A percentile compares a stretch with the other conserved stretches of the same genome.
Evolutionary conservation across 768 basidiomycete genomes (phyloP).

Genomic region (Mycena vitilis): DNA sequence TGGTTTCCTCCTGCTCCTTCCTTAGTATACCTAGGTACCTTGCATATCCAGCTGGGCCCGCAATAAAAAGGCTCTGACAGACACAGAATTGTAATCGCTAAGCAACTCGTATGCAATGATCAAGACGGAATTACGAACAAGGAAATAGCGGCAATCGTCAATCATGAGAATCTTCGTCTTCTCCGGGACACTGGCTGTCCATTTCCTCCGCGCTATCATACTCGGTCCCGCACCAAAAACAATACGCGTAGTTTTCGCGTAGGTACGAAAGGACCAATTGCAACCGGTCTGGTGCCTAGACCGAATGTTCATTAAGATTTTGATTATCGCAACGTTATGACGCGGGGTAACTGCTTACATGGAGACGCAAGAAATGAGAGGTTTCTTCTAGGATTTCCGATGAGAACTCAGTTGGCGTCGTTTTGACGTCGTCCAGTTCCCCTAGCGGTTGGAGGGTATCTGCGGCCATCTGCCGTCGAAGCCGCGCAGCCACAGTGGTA

Average conservation of each 20-base stretch:
- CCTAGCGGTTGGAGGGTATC: constrained; percentile 74
- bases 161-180: constrained; percentile 83
- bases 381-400: constrained; percentile 75
- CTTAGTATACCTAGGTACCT: constrained; percentile 29
- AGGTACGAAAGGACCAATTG: constrained; percentile 77
- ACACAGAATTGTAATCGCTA: constrained; percentile 18
- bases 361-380: constrained; percentile 72
- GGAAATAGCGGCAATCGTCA: constrained; percentile 46
- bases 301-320: constrained; percentile 25
- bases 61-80: constrained; percentile 29
- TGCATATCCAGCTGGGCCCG: constrained; percentile 13
- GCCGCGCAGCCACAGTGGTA: constrained; percentile 54
- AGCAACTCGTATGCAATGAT: constrained; percentile 20
- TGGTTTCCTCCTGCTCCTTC: constrained; percentile 24
- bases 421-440: constrained; percentile 48
- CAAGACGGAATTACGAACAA: constrained; percentile 1
- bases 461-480: constrained; percentile 79
- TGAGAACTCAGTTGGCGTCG: constrained; percentile 54
- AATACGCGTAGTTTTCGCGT: constrained; percentile 77
- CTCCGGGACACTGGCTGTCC: constrained; percentile 75
- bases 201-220: constrained; percentile 74
- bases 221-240: constrained; percentile 90
- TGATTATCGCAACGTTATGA: constrained; percentile 28
- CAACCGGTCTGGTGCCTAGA: constrained; percentile 78
- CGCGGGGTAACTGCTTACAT: constrained; percentile 52